Conservation (phyloP, 148 eudicot species). For the Rhododendron henanense region DNA sequence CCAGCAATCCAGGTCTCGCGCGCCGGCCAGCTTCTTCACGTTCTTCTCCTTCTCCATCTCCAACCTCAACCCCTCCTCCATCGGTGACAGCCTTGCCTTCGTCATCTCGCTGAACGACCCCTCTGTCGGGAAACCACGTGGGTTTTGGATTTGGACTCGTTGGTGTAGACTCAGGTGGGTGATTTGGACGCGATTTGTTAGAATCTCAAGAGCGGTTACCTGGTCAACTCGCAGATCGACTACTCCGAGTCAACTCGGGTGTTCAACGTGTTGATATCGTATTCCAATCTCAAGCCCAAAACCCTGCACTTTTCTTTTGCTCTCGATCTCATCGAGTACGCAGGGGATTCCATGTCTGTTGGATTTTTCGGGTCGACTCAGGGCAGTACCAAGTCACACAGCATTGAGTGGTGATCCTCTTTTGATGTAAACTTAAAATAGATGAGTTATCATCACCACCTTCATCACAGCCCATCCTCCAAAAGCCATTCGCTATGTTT, state of each 20-base stretch:
- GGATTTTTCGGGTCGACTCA: slow-evolving; percentile 80
- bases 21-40: too few relatives aligned
- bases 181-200: slow-evolving; percentile 30
- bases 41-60: too few relatives aligned
- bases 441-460: slow-evolving; percentile 1
- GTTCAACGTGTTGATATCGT: slow-evolving; percentile 49
- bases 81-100: too few relatives aligned
- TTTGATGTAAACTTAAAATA: slow-evolving; percentile 24
- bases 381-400: slow-evolving; percentile 76
- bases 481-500: slow-evolving; percentile 21
- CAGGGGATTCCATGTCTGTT: not conserved
- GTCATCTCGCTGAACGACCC: too few relatives aligned
- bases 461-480: slow-evolving; percentile 27
- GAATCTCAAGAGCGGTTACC: slow-evolving; percentile 7
- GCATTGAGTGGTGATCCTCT: slow-evolving; percentile 80
- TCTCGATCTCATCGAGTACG: slow-evolving; percentile 41
- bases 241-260: slow-evolving; percentile 39
- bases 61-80: too few relatives aligned
- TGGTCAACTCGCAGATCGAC: slow-evolving; percentile 71
- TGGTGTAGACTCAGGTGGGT: too few relatives aligned
- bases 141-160: too few relatives aligned
- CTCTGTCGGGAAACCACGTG: too few relatives aligned
- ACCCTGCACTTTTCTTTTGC: slow-evolving; percentile 35
- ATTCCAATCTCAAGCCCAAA: slow-evolving; percentile 66
- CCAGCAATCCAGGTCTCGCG: too few relatives aligned